Conservation (phyloP, 345 rosid species). For the Ceriops zippeliana region DNA sequence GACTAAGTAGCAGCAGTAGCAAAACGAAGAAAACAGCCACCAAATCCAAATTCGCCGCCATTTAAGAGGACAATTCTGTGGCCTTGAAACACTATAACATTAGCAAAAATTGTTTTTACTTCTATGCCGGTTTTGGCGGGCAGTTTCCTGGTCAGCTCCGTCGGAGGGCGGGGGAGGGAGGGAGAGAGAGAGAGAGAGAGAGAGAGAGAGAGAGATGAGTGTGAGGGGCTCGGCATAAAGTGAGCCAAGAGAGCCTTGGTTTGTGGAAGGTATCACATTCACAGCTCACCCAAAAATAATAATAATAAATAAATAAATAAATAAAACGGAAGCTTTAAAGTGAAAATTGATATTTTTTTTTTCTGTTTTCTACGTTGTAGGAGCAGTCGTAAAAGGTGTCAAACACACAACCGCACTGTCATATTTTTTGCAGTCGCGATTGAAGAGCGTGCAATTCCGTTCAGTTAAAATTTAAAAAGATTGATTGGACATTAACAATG, state of each 20-base stretch:
- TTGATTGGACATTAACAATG: too few relatives aligned
- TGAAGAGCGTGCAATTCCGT: too few relatives aligned
- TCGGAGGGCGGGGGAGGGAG: conserved; percentile 11
- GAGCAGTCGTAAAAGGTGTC: not conserved
- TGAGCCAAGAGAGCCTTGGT: not conserved
- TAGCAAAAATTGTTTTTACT: too few relatives aligned
- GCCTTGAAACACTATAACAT: too few relatives aligned
- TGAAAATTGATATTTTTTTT: not conserved
- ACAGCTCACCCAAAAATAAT: conserved; percentile 19
- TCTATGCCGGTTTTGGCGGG: conserved; percentile 14
- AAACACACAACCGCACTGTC: too few relatives aligned
- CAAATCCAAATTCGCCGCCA: not conserved
- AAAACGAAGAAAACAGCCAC: conserved; percentile 18
- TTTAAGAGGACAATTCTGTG: too few relatives aligned
- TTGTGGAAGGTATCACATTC: not conserved
- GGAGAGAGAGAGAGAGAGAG: not conserved
- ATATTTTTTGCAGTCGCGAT: too few relatives aligned
- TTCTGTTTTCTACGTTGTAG: not conserved
- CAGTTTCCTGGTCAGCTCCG: conserved; percentile 40
- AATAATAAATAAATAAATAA: not conserved
- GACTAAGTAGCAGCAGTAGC: conserved; percentile 27
- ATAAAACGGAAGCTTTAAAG: not conserved
- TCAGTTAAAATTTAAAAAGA: too few relatives aligned
- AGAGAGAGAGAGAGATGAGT: not conserved
- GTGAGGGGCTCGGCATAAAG: not conserved